A percentile compares a stretch with the other conserved stretches of the same genome.
phyloP scores from a whole-genome alignment of 768 basidiomycete species.

The Hypholoma fasciculare region DNA sequence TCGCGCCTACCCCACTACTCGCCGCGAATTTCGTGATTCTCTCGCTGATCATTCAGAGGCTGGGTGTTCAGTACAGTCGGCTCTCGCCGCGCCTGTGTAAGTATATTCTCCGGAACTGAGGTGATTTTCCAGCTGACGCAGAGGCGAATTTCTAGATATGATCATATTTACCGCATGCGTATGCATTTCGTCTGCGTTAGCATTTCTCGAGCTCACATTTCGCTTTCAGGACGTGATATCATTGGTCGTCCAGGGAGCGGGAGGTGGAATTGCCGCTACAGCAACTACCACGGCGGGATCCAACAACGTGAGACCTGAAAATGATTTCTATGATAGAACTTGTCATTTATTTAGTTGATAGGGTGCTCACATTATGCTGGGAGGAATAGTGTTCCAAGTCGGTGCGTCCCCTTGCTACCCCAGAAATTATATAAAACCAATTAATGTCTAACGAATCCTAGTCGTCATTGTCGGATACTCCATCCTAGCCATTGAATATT shows the following conservation, averaged over 20 bases:
- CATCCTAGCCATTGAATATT: slow-evolving; percentile 43
- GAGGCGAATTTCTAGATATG: slow-evolving; percentile 30
- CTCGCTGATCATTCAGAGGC: slow-evolving; percentile 40
- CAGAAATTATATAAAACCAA: neutral
- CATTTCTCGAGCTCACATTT: neutral
- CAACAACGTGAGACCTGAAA: neutral
- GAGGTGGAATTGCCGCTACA: slow-evolving; percentile 48
- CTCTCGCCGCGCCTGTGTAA: slow-evolving; percentile 30
- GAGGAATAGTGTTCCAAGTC: slow-evolving; percentile 51
- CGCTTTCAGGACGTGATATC: slow-evolving; percentile 44
- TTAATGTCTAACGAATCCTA: neutral
- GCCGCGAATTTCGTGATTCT: slow-evolving; percentile 64
- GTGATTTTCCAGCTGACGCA: neutral
- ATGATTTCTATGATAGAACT: neutral
- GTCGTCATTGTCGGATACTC: slow-evolving; percentile 43
- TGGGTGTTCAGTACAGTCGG: slow-evolving; percentile 48
- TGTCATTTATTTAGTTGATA: slow-evolving; percentile 4
- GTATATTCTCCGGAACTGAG: neutral
- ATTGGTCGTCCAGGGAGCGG: slow-evolving; percentile 55
- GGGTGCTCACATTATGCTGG: slow-evolving; percentile 54
- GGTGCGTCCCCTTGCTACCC: slow-evolving; percentile 11
- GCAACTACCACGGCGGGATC: slow-evolving; percentile 15
- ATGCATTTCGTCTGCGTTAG: neutral
- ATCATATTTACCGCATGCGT: slow-evolving; percentile 42
- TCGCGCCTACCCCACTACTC: slow-evolving; percentile 47